These are phyloP conservation scores for Paraconiothyrium brasiliense DNA, from an alignment of 2,329 filamentous ascomycete species.

Conservation along the genomic window DNA sequence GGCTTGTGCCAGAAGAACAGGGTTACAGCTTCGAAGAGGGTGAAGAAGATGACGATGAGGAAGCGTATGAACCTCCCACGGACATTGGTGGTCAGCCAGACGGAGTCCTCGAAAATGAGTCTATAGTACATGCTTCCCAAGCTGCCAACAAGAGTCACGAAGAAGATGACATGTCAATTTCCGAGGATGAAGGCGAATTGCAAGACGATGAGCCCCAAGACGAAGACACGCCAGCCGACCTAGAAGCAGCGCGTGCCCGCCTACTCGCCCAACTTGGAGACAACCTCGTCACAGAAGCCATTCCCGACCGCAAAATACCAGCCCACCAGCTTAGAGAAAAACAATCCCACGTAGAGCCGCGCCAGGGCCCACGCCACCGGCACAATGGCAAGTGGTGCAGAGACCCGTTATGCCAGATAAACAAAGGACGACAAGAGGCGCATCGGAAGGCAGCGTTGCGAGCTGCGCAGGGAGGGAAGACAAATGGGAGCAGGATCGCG, in stretches of 20 bases:
- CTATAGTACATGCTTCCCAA: background rate
- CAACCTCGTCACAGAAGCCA: conserved; percentile 33
- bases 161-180: conserved; percentile 30
- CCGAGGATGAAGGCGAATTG: conserved; percentile 28
- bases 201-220: conserved; percentile 19
- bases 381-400: conserved; percentile 20
- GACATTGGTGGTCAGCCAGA: background rate
- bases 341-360: background rate
- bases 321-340: background rate
- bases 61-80: background rate
- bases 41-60: background rate
- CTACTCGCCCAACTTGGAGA: conserved; percentile 55
- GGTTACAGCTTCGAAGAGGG: background rate
- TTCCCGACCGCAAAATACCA: conserved; percentile 15
- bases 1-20: background rate
- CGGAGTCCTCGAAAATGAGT: conserved; percentile 3
- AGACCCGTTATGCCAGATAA: conserved; percentile 8
- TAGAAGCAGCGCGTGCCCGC: conserved; percentile 61
- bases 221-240: conserved; percentile 41
- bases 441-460: conserved; percentile 12
- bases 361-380: conserved; percentile 5
- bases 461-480: background rate
- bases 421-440: background rate
- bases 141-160: conserved; percentile 21
- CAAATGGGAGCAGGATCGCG: background rate